Evolutionary conservation across 169 alveolate genomes (phyloP), one percentile per base, ranked within the genome.

Genomic region (Plasmodium gonderi): DNA sequence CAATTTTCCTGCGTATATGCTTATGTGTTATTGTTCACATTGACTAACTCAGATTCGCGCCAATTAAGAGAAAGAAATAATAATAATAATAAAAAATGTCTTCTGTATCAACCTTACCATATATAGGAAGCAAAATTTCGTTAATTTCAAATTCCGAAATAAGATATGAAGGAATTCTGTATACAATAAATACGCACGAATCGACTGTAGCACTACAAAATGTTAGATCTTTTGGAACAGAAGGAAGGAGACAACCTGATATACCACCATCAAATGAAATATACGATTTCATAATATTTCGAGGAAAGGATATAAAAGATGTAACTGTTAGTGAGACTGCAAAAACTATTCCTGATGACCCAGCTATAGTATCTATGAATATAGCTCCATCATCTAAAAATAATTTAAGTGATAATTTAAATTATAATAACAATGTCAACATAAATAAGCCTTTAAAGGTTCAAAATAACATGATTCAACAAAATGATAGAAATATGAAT

Each of bases 141-240:
- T 75, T 96, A 31, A 94, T 95, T 45, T 95, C 98, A 36, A 96
- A 95, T 44, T 92, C 97, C 5, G 97, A 96, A 75, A 91, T 97
- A 38, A 91, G 98, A 40, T 97, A 97, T 78, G 98, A 96, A 79
- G 98, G 98, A 75, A 92, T 96, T 36, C 96, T 97, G 80, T 96
- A 94, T 79, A 96, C 97, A 65, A 96, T 97, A 75, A 96, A 97
- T 80, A 95, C 98, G 40, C 95, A 95, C 20, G 97, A 96, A 44
- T 95, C 98, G 38, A 92, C 98, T 0, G 96, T 97, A 45, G 95
- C 97, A 14, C 96, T 97, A 45, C 97, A 97, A 47, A 95, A 96
- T 79, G 99, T 97, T 75, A 91, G 96, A 72, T 96, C 97, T 44
- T 95, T 95, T 91, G 99, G 99, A 12, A 96, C 98, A 8, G 99